Evolutionary conservation across 345 rosid genomes (phyloP), one percentile per base, ranked within the genome.

Genomic region (Geranium brycei): DNA sequence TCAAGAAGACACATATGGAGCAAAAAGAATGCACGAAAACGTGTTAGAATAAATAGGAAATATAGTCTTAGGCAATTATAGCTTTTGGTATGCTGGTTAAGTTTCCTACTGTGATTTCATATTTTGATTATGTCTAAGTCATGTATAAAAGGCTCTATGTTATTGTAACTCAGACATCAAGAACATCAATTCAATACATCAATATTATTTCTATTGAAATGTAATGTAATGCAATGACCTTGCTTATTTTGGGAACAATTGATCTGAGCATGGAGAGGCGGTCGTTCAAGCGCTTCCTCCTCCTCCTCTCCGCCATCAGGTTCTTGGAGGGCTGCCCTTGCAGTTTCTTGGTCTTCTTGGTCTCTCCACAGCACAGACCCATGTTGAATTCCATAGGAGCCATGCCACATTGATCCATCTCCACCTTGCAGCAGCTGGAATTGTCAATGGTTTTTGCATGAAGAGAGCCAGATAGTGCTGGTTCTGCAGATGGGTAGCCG

Each of bases 251-350:
- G 11, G 97, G 96, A 59, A 91, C 97, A 18, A 91, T 83, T 72
- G 97, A 91, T 81, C 97, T 79, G 59, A 91, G 85, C 92, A 87
- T 91, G 53, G 92, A 85, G 31, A 89, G 91, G 19, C 92, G 74
- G 69, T 85, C 95, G 68, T 89, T 87, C 62, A 91, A 78, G 40
- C 96, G 71, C 81, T 89, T 87, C 64, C 96, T 85, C 69, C 92
- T 77, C 61, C 96, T 86, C 69, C 95, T 80, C 76, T 89, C 96
- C 0, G 96, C 96, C 95, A 87, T 86, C 31, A 87, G 66, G 75
- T 91, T 91, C 85, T 91, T 91, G 1, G 96, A 91, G 11, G 97
- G 97, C 71, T 91, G 96, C 14, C 97, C 97, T 66, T 85, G 88
- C 38, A 81, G 30, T 63, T 76, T 91, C 73, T 80, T 88, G 28